These are phyloP conservation scores for Stagonosporopsis tanaceti DNA, from an alignment of 2,329 filamentous ascomycete species.

Conservation along the genomic window DNA sequence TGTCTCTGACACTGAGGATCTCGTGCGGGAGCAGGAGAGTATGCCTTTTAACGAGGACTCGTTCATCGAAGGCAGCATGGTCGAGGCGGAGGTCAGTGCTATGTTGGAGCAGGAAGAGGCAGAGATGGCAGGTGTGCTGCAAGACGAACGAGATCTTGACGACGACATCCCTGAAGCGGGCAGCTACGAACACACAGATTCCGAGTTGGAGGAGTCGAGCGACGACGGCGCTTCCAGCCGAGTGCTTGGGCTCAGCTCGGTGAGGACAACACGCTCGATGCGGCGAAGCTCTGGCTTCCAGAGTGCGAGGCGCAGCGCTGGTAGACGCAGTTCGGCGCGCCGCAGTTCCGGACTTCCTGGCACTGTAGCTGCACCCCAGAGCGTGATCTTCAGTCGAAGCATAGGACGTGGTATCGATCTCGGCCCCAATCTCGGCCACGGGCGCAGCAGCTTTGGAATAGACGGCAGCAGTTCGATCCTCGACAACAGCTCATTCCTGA, in stretches of 20 bases:
- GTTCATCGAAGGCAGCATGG: conserved; percentile 56
- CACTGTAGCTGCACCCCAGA: conserved; percentile 3
- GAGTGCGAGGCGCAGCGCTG: conserved; percentile 32
- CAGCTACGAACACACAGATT: conserved; percentile 63
- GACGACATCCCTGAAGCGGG: conserved; percentile 62
- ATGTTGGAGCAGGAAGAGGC: conserved; percentile 57
- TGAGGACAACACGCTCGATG: conserved; percentile 23
- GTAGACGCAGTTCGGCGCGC: conserved; percentile 16
- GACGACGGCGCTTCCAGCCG: conserved; percentile 36
- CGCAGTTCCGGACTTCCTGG: conserved; percentile 15
- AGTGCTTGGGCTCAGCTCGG: conserved; percentile 31
- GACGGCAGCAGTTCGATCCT: conserved; percentile 48
- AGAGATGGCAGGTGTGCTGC: conserved; percentile 56
- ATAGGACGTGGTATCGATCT: conserved; percentile 25
- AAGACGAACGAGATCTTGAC: conserved; percentile 59
- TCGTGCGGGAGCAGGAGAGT: conserved; percentile 52
- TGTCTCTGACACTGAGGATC: conserved; percentile 51
- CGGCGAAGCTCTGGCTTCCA: conserved; percentile 33
- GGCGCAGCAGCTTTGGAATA: conserved; percentile 41
- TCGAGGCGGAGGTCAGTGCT: conserved; percentile 47
- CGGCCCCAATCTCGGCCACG: conserved; percentile 32
- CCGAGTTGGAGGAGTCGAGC: conserved; percentile 55
- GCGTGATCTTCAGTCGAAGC: conserved; percentile 7
- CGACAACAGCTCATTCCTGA: conserved; percentile 48
- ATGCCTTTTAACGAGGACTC: conserved; percentile 59